A percentile compares a stretch with the other conserved stretches of the same genome.
These are phyloP conservation scores for Nemania sp. DNA, from an alignment of 2,329 filamentous ascomycete species.

Conservation along the genomic window DNA sequence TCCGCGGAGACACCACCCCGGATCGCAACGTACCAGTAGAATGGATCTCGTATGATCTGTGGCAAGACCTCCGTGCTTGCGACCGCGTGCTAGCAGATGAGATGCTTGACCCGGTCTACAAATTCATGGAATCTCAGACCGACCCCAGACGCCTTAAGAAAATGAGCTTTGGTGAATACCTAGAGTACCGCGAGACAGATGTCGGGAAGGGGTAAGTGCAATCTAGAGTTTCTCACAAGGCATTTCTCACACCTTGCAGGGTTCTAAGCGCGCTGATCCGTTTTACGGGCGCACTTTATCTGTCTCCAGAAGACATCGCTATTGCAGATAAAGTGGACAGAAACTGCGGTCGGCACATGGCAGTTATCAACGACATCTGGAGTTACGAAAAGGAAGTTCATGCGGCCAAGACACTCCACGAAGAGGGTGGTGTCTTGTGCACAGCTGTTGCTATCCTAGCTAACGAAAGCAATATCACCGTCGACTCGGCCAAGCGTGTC, in stretches of 20 bases:
- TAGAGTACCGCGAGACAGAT: conserved; percentile 53
- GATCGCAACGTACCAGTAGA: conserved; percentile 51
- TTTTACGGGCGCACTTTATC: conserved; percentile 47
- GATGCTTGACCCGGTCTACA: conserved; percentile 52
- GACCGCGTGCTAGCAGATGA: conserved; percentile 51
- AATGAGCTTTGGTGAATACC: conserved; percentile 48
- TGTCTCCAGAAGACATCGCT: conserved; percentile 45
- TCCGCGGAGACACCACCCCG: conserved; percentile 49
- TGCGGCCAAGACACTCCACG: conserved; percentile 28
- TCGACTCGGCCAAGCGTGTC: conserved; percentile 4
- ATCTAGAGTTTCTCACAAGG: neutral
- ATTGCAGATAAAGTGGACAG: conserved; percentile 45
- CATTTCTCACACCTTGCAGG: conserved; percentile 30
- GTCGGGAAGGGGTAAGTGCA: conserved; percentile 52
- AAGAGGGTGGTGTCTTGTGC: conserved; percentile 42
- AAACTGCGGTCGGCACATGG: conserved; percentile 52
- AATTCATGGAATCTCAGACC: conserved; percentile 55
- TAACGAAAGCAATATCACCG: neutral
- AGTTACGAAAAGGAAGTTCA: conserved; percentile 54
- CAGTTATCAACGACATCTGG: conserved; percentile 49
- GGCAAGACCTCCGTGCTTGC: conserved; percentile 52
- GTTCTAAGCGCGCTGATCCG: conserved; percentile 52
- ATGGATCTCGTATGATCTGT: conserved; percentile 54
- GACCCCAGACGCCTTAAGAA: conserved; percentile 42
- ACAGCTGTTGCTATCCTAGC: conserved; percentile 19